phyloP scores from a whole-genome alignment of 352 stramenopile species.

The Phytophthora litchii region DNA sequence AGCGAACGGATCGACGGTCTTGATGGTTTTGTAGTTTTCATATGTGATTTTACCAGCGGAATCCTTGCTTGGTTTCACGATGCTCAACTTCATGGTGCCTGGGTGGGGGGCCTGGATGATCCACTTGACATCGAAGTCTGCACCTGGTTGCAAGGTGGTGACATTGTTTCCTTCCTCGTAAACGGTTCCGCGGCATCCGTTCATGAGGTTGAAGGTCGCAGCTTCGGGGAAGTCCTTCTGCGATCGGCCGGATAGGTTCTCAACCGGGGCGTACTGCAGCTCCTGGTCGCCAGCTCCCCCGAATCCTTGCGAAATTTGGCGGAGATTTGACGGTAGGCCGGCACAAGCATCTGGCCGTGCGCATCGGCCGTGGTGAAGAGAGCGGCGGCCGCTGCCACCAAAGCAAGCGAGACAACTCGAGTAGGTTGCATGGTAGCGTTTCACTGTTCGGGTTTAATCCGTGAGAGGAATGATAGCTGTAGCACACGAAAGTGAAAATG shows the following conservation, averaged over 20 bases:
- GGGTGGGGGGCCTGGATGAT: slow-evolving; percentile 55
- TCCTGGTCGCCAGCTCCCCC: too few relatives aligned
- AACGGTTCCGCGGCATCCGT: slow-evolving; percentile 36
- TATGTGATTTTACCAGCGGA: not conserved
- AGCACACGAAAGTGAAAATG: slow-evolving; percentile 26
- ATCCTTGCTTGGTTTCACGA: slow-evolving; percentile 50
- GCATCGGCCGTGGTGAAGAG: slow-evolving; percentile 30
- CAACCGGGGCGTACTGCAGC: too few relatives aligned
- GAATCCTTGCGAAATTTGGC: too few relatives aligned
- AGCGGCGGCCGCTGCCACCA: slow-evolving; percentile 20
- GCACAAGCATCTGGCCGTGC: slow-evolving; percentile 25
- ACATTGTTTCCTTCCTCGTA: slow-evolving; percentile 35
- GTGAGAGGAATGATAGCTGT: not conserved
- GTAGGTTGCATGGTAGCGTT: slow-evolving; percentile 24
- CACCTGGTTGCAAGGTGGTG: slow-evolving; percentile 25
- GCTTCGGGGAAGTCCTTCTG: too few relatives aligned
- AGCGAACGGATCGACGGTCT: slow-evolving; percentile 41
- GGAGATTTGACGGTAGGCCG: too few relatives aligned
- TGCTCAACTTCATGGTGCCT: slow-evolving; percentile 48
- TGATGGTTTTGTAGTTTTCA: slow-evolving; percentile 28
- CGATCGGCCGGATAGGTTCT: too few relatives aligned
- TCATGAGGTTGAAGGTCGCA: slow-evolving; percentile 35
- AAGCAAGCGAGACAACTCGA: slow-evolving; percentile 15
- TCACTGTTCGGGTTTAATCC: slow-evolving; percentile 23
- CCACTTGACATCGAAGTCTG: slow-evolving; percentile 18